Evolutionary conservation across 805 yeast species (phyloP).

Genomic region (Schwanniomyces vanrijiae): DNA sequence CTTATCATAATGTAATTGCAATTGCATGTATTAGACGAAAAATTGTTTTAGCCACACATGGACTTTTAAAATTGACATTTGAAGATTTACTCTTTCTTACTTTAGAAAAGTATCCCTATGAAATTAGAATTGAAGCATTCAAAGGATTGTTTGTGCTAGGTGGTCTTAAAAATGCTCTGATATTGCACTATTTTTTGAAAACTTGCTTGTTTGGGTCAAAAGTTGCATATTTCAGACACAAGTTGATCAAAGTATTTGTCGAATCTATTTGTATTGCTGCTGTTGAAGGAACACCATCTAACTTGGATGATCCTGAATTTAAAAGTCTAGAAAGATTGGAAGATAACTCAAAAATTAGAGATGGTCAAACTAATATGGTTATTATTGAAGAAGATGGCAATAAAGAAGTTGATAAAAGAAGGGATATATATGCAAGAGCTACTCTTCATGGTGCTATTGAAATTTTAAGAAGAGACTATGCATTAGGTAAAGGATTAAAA

Average conservation of each 20-base stretch:
- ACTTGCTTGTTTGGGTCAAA: constrained; percentile 52
- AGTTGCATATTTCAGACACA: constrained; percentile 50
- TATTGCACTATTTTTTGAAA: constrained; percentile 63
- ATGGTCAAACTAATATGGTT: constrained; percentile 42
- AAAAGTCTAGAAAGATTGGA: constrained; percentile 30
- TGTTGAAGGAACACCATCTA: constrained; percentile 55
- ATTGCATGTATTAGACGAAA: constrained; percentile 58
- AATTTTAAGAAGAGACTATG: constrained; percentile 57
- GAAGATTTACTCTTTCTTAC: constrained; percentile 59
- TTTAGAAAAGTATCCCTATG: constrained; percentile 42
- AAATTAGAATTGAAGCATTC: constrained; percentile 67
- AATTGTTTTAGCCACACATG: constrained; percentile 55
- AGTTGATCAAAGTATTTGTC: constrained; percentile 47
- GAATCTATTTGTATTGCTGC: constrained; percentile 67
- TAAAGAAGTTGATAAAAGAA: constrained; percentile 48
- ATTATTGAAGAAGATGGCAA: constrained; percentile 55
- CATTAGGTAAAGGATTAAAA: constrained; percentile 57
- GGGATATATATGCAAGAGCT: constrained; percentile 65
- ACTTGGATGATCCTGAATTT: constrained; percentile 67
- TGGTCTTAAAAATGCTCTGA: constrained; percentile 64
- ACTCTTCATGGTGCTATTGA: constrained; percentile 67
- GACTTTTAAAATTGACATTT: constrained; percentile 50
- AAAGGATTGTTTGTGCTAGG: constrained; percentile 71
- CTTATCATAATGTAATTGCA: constrained; percentile 59
- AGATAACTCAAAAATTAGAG: constrained; percentile 18